Conservation (phyloP, 1,139 yeast species). For the Candida tropicalis region DNA sequence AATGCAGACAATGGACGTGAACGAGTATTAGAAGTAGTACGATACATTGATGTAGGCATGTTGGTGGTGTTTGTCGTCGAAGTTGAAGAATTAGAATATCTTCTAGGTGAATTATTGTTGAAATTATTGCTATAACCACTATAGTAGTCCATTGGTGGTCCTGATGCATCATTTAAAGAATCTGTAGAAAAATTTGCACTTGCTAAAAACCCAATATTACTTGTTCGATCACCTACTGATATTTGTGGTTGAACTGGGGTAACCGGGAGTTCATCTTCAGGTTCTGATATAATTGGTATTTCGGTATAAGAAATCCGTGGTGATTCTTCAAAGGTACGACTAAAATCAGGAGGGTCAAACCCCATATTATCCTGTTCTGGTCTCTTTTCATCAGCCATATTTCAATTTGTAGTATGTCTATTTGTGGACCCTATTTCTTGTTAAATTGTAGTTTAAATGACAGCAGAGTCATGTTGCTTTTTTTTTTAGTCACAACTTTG, state of each 20-base stretch:
- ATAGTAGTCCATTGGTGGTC: slow-evolving; percentile 5
- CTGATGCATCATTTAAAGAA: slow-evolving; percentile 24
- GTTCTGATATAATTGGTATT: not conserved
- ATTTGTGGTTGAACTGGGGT: not conserved
- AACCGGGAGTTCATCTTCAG: slow-evolving; percentile 6
- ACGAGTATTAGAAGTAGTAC: slow-evolving; percentile 22
- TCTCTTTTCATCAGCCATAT: not conserved
- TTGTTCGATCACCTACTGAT: not conserved
- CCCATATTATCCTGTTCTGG: not conserved
- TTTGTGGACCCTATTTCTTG: not conserved
- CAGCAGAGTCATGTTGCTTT: not conserved
- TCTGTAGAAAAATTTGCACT: slow-evolving; percentile 51
- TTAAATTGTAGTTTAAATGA: too few species aligned
- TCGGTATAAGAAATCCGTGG: not conserved
- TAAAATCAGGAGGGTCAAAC: not conserved
- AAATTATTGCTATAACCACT: not conserved
- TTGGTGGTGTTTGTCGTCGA: not conserved
- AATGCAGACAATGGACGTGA: slow-evolving; percentile 45
- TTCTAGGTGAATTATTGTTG: slow-evolving; percentile 17
- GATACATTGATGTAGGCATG: slow-evolving; percentile 19
- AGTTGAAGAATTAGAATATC: slow-evolving; percentile 27
- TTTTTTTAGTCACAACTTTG: not conserved
- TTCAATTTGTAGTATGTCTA: not conserved
- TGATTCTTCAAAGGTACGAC: not conserved
- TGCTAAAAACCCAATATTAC: slow-evolving; percentile 26